Evolutionary conservation across 495 filamentous ascomycete genomes (phyloP), one percentile per base, ranked within the genome.

Genomic region (Daldinia decipiens): DNA sequence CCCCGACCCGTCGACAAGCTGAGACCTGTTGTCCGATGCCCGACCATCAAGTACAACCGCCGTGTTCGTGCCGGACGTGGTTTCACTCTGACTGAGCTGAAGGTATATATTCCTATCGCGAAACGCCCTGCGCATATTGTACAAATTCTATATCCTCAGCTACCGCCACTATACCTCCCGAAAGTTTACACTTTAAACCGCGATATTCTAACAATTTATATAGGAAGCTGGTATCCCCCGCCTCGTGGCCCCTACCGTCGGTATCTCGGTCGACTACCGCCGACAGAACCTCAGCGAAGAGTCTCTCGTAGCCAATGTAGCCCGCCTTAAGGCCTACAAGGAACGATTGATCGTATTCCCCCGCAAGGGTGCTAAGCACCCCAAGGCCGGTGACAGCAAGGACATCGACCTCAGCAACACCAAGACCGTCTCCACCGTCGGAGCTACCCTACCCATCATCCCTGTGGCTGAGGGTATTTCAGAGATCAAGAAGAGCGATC

Each of bases 1-100:
- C 96, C 95, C 77, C 93, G 95, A 77, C 95, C 95, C 71, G 93
- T 97, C 81, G 95, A 99, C 89, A 94, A 93, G 86, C 89, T 99
- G 74, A 89, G 95, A 77, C 95, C 95, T 70, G 85, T 99, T 82
- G 94, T 98, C 70, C 92, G 93, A 81, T 98, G 93, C 90, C 93
- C 94, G 75, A 77, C 75, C 43, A 74, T 97, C 88, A 97, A 95
- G 88, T 98, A 98, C 87, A 99, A 99, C 91, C 94, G 95, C 79
- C 94, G 94, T 79, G 91, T 97, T 75, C 91, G 96, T 79, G 90
- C 93, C 75, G 95, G 95, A 79, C 93, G 96, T 86, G 95, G 95
- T 76, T 99, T 99, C 90, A 92, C 95, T 68, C 88, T 98, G 63
- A 87, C 89, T 82, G 95, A 99, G 90, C 87, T 99, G 79, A 99